Conservation (phyloP, 2,329 filamentous ascomycete species). For the Colletotrichum tanaceti region DNA sequence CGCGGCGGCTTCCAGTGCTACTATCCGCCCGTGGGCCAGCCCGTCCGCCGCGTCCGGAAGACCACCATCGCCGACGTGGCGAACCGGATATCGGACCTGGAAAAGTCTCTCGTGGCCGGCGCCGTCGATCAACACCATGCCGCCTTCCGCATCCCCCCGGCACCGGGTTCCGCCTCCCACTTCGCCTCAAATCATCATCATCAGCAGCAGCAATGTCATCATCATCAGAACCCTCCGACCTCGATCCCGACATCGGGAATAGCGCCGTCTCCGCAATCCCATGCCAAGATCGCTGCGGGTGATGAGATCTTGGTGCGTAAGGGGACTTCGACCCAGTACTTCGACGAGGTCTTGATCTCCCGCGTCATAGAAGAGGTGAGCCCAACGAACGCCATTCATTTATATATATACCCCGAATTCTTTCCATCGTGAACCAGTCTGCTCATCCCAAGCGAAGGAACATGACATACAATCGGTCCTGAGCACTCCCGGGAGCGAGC, state of each 20-base stretch:
- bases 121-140: conserved; percentile 1
- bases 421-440: not conserved
- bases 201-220: too few species aligned
- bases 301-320: conserved; percentile 49
- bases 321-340: conserved; percentile 50
- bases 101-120: conserved; percentile 45
- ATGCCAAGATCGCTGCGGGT: conserved; percentile 6
- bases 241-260: not conserved
- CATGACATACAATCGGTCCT: conserved; percentile 42
- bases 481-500: conserved; percentile 34
- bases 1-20: conserved; percentile 46
- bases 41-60: conserved; percentile 44
- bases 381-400: rapidly evolving
- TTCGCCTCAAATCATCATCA: not conserved
- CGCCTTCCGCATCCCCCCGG: not conserved
- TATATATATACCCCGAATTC: not conserved
- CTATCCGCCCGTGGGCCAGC: conserved; percentile 46
- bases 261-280: not conserved
- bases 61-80: conserved; percentile 50
- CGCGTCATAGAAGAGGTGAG: conserved; percentile 50
- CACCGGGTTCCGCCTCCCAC: not conserved
- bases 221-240: too few species aligned
- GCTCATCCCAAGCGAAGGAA: conserved; percentile 37
- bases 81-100: conserved; percentile 50
- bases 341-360: conserved; percentile 53